Evolutionary conservation across 2,329 filamentous ascomycete genomes (phyloP), one percentile per base, ranked within the genome.

Genomic region (Trichoderma semiorbis): DNA sequence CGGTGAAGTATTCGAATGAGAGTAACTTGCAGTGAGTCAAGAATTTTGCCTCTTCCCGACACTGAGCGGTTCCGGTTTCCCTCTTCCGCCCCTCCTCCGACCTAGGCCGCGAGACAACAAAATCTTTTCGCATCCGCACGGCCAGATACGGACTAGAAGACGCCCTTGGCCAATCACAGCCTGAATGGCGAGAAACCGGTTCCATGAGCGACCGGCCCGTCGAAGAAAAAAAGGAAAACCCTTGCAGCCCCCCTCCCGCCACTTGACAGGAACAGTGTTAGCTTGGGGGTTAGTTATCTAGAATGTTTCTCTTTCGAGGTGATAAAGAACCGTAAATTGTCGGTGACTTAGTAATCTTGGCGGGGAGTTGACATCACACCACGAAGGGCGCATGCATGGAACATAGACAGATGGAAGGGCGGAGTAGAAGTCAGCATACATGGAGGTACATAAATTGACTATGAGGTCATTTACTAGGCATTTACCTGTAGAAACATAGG

Each of bases 161-260:
- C 39, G 34, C 32, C n/a, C 1, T 6, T 14, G 12, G 28, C 66
- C 66, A 69, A 69, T 69, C 66, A 69, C n/a, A 26, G 53, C 12
- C 18, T 7, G 21, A 36, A 57, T 57, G n/a, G 36, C 36, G 36
- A 69, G 32, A 21, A 26, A 24, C 12, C n/a, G 26, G 34, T n/a
- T 50, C 60, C 65, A 69, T 69, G 55, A 69, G 53, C 66, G 65
- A 60, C 65, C 65, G 66, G 66, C 36, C 66, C 66, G 66, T 34
- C 26, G 18, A 67, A 18, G 43, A 60, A 69, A 36, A 36, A 36
- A 36, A 36, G 34, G 34, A 36, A 36, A 57, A 67, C 16, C 55
- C 66, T 57, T 69, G 66, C 53, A 60, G 65, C 53, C 64, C 32
- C 64, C 34, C 65, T 58, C 65, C 65, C 65, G 65, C 66, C 66